phyloP scores from a whole-genome alignment of 140 eudicot species.

The Oenanthe javanica region DNA sequence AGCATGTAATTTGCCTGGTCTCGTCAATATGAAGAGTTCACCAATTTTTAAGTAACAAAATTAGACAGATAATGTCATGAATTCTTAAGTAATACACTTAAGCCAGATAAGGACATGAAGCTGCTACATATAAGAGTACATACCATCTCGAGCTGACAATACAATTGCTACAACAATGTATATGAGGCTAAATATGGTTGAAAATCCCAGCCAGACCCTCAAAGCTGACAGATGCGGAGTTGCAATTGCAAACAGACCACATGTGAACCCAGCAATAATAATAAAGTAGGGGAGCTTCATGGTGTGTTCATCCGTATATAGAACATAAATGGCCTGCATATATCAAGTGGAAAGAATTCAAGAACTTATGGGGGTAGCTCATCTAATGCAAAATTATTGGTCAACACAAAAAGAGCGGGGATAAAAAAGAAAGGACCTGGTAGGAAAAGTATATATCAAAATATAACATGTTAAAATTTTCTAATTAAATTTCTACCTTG shows the following conservation, averaged over 20 bases:
- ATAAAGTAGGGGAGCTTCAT: slow-evolving; percentile 84
- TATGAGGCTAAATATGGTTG: slow-evolving; percentile 56
- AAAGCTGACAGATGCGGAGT: slow-evolving; percentile 86
- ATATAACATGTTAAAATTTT: neutral
- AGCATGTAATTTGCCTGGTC: neutral
- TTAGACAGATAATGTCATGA: no score
- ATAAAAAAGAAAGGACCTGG: neutral
- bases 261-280: slow-evolving; percentile 57
- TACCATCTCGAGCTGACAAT: slow-evolving; percentile 79
- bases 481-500: neutral
- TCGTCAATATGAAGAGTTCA: neutral
- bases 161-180: slow-evolving; percentile 56
- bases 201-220: slow-evolving; percentile 72
- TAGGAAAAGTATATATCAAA: neutral
- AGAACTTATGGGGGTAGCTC: neutral
- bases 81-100: neutral
- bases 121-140: slow-evolving; percentile 11
- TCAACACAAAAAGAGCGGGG: neutral
- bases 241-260: slow-evolving; percentile 68
- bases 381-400: neutral
- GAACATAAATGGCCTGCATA: slow-evolving; percentile 68
- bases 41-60: no score
- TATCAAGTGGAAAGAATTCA: slow-evolving; percentile 3
- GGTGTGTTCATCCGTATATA: slow-evolving; percentile 43
- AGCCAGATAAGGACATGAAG: neutral